phyloP scores from a whole-genome alignment of 106 monocot genomes.

The Allium sativum region DNA sequence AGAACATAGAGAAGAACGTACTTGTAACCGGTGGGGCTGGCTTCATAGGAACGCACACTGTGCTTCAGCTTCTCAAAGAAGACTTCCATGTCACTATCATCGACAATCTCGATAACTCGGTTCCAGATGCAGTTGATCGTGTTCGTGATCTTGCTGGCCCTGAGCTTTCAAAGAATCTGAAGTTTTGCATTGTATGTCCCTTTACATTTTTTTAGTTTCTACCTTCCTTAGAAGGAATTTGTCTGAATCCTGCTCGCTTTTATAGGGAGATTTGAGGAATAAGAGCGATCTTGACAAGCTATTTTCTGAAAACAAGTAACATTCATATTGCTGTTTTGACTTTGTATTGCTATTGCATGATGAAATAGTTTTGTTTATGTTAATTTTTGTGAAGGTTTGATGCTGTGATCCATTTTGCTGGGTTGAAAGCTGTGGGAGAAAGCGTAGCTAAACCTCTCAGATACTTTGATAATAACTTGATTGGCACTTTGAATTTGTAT shows the following conservation, averaged over 20 bases:
- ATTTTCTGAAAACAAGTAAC: conserved; percentile 4
- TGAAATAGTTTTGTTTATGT: too few species aligned
- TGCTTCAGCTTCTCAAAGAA: conserved; percentile 62
- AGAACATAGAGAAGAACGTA: conserved; percentile 13
- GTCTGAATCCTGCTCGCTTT: neutral
- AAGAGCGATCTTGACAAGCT: conserved; percentile 6
- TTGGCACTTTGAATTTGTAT: conserved; percentile 65
- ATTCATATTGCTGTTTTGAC: neutral
- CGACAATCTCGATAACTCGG: conserved; percentile 68
- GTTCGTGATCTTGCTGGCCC: conserved; percentile 45
- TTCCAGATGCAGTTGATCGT: conserved; percentile 42
- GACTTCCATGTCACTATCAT: conserved; percentile 46
- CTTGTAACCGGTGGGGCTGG: conserved; percentile 78
- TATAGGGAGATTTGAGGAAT: conserved; percentile 5
- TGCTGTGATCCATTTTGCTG: conserved; percentile 55
- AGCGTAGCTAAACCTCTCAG: conserved; percentile 71
- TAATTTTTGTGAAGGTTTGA: conserved; percentile 22
- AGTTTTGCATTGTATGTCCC: conserved; percentile 27
- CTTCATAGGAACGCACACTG: conserved; percentile 78
- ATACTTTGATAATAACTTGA: conserved; percentile 75
- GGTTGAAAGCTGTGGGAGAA: conserved; percentile 45
- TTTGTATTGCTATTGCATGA: too few species aligned
- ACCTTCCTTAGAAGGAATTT: neutral
- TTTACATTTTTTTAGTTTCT: neutral
- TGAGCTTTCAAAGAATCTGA: conserved; percentile 35